Conservation (phyloP, 1,284 basidiomycete species). For the Heterobasidion irregulare region DNA sequence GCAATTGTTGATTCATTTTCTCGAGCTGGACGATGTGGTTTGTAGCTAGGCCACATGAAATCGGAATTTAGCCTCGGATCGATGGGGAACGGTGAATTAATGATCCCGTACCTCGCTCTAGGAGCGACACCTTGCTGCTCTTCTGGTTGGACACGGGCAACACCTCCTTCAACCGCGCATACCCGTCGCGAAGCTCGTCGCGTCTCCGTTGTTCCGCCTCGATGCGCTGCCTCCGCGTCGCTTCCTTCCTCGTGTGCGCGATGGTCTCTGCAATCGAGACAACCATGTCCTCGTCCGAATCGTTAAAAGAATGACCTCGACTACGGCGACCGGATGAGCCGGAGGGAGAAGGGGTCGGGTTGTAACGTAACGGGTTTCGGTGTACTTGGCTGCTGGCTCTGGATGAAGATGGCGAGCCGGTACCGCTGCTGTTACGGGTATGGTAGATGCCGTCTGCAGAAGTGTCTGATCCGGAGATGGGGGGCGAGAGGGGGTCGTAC, state of each 20-base stretch:
- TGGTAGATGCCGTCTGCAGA: conserved; percentile 73
- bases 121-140: conserved; percentile 79
- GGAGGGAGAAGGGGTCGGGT: conserved; percentile 69
- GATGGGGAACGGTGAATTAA: conserved; percentile 3
- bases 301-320: conserved; percentile 60
- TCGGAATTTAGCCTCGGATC: background rate
- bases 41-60: conserved; percentile 47
- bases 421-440: conserved; percentile 60
- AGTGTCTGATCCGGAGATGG: conserved; percentile 78
- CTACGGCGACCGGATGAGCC: conserved; percentile 60
- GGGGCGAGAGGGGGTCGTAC: conserved; percentile 74
- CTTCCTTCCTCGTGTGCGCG: conserved; percentile 73
- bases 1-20: conserved; percentile 59
- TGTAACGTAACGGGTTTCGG: conserved; percentile 56
- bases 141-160: conserved; percentile 82
- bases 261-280: conserved; percentile 55
- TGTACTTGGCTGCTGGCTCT: conserved; percentile 68
- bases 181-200: conserved; percentile 83
- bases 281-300: conserved; percentile 73
- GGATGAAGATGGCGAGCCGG: conserved; percentile 44
- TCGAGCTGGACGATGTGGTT: conserved; percentile 67
- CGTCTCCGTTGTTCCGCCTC: conserved; percentile 81
- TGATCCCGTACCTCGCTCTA: conserved; percentile 66
- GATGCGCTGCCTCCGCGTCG: conserved; percentile 72
- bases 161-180: conserved; percentile 78